Evolutionary conservation across 2,329 filamentous ascomycete genomes (phyloP), one percentile per base, ranked within the genome.

Genomic region (Botrytis sinoallii): DNA sequence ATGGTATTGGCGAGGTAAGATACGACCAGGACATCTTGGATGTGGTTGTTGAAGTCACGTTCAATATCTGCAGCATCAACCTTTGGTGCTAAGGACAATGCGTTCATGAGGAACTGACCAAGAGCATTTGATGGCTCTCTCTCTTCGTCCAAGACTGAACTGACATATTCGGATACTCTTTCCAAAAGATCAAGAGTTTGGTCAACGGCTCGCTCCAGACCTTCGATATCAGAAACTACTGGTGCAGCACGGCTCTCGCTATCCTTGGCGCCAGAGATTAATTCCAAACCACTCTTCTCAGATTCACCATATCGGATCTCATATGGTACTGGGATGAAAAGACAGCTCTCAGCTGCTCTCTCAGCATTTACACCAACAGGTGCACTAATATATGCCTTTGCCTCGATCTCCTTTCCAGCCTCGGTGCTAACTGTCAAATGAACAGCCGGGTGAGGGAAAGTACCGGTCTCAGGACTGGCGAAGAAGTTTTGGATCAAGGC

Each of bases 401-500:
- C 93, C 84, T 95, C 92, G 79, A 98, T 93, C 79, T 96, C 92
- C 85, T 94, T 88, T 80, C 95, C 95, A 61, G 96, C 90, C 77
- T 94, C 91, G 75, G 95, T 98, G 76, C 92, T 94, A 78, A 98
- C 94, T 76, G 96, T 99, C 83, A 99, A 88, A 85, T 99, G 96
- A 68, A 99, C 92, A 77, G 96, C 95, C n/a, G 96, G 96, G 85
- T 98, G 93, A 71, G 96, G 96, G 86, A 92, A 98, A 74, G 96
- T 99, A 82, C 96, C 96, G 77, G 97, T 97, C 81, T 97, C 96
- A 81, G 97, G 94, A 82, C 94, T 93, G 82, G 93, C 93, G 88
- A 98, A 99, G 88, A 98, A 99, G 88, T 99, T 99, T 86, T 99
- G 96, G 85, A 97, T 99, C 80, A 99, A 90, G 80, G 96, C 96